These are phyloP conservation scores for Talaromyces liani DNA, from an alignment of 495 filamentous ascomycete species.

Conservation along the genomic window DNA sequence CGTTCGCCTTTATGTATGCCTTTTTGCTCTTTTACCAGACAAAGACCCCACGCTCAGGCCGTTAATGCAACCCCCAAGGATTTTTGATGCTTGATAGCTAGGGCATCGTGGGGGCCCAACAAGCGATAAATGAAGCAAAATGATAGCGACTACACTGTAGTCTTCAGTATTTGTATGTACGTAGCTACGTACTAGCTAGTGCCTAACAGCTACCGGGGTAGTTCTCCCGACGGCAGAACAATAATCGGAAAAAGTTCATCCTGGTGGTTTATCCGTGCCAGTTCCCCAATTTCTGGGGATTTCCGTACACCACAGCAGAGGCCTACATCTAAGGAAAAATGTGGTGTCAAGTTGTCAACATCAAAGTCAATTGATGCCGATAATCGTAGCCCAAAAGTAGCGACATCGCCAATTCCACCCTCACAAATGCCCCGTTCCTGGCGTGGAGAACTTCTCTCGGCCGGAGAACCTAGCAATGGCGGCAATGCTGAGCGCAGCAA, in stretches of 20 bases:
- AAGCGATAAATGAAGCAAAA: neutral
- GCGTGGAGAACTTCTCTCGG: neutral
- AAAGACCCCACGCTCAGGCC: neutral
- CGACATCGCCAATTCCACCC: neutral
- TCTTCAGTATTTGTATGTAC: neutral
- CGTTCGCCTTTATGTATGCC: neutral
- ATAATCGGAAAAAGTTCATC: neutral
- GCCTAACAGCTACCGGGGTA: neutral
- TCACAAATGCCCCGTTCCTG: neutral
- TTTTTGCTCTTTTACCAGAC: neutral
- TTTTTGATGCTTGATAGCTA: neutral
- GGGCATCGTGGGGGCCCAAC: neutral
- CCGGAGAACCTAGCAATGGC: neutral
- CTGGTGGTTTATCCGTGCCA: neutral
- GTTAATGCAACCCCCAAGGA: no score
- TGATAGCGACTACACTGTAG: neutral
- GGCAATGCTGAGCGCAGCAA: neutral
- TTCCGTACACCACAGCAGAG: neutral
- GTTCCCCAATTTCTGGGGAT: neutral
- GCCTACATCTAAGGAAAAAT: neutral
- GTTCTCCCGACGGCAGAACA: neutral
- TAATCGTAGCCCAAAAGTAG: neutral
- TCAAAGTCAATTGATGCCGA: neutral
- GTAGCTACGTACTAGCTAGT: neutral
- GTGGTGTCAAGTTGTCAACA: neutral